These are phyloP conservation scores for Diplodia scrobiculata DNA, from an alignment of 2,329 filamentous ascomycete genomes.

Conservation along the genomic window DNA sequence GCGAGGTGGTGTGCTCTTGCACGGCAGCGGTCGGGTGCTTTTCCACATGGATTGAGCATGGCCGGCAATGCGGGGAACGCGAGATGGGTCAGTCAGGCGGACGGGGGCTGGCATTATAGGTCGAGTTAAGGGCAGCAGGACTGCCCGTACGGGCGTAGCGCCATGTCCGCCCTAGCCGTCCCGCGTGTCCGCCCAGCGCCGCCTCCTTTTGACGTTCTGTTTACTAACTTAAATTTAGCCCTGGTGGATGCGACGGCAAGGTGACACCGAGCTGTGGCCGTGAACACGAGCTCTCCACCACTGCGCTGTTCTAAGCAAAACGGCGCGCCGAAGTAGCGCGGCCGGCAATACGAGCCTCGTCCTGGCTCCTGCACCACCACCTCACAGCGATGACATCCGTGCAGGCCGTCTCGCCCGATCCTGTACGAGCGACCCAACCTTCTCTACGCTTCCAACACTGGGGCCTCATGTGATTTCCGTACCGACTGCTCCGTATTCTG, in stretches of 20 bases:
- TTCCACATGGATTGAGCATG: background rate
- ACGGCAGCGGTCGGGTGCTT: background rate
- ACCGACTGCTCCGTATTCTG: slow-evolving; percentile 1
- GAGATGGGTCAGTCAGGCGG: slow-evolving; percentile 13
- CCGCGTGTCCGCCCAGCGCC: slow-evolving; percentile 6
- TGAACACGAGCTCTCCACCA: slow-evolving; percentile 18
- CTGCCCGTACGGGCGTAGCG: background rate
- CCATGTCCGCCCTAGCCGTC: background rate
- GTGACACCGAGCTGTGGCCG: slow-evolving; percentile 15
- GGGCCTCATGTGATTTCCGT: slow-evolving; percentile 10
- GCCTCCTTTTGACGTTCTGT: slow-evolving; percentile 16
- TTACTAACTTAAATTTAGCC: slow-evolving; percentile 15
- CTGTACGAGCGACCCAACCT: slow-evolving; percentile 4
- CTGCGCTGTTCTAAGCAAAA: slow-evolving; percentile 12
- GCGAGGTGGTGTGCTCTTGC: slow-evolving; percentile 3
- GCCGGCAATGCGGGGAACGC: slow-evolving; percentile 1
- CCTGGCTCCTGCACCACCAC: slow-evolving; percentile 21
- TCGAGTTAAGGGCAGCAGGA: background rate
- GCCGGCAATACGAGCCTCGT: slow-evolving; percentile 2
- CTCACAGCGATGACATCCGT: background rate
- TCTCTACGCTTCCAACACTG: background rate
- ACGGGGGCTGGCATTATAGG: slow-evolving; percentile 10
- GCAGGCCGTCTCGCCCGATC: slow-evolving; percentile 6
- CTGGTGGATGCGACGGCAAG: slow-evolving; percentile 19
- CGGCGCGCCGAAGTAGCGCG: slow-evolving; percentile 16